Conservation (phyloP, 1,284 basidiomycete species). For the Pseudozyma thailandica region DNA sequence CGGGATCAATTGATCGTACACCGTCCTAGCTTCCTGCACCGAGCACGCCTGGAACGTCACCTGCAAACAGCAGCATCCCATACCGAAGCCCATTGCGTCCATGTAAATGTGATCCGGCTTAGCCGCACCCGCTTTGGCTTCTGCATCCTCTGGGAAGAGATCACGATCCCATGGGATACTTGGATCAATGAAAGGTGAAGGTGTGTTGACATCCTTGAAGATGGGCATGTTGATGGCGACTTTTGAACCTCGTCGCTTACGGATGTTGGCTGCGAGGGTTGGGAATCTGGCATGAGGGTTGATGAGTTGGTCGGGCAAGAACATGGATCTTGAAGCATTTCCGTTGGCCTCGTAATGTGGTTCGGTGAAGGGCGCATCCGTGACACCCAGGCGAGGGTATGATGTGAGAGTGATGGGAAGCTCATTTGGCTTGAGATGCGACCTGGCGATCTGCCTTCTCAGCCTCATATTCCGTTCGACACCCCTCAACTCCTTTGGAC, state of each 20-base stretch:
- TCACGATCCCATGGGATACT: slow-evolving; percentile 85
- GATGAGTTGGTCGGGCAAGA: slow-evolving; percentile 93
- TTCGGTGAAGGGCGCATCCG: slow-evolving; percentile 83
- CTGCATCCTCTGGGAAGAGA: slow-evolving; percentile 83
- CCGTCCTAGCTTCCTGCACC: slow-evolving; percentile 85
- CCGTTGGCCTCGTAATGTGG: slow-evolving; percentile 83
- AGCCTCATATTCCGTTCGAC: slow-evolving; percentile 92
- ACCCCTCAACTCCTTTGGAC: slow-evolving; percentile 81
- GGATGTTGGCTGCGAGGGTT: slow-evolving; percentile 96
- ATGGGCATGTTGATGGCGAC: slow-evolving; percentile 96
- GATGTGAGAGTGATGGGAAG: slow-evolving; percentile 91
- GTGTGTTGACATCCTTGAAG: slow-evolving; percentile 87
- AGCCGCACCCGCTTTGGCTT: slow-evolving; percentile 86
- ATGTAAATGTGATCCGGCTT: slow-evolving; percentile 92
- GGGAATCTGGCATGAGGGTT: slow-evolving; percentile 98
- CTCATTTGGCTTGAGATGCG: slow-evolving; percentile 85
- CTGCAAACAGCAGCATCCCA: slow-evolving; percentile 98
- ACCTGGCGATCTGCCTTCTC: slow-evolving; percentile 84
- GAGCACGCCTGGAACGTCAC: slow-evolving; percentile 97
- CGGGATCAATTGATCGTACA: slow-evolving; percentile 95
- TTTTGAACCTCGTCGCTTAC: slow-evolving; percentile 87
- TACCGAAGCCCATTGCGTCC: slow-evolving; percentile 99
- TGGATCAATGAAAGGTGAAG: slow-evolving; percentile 87
- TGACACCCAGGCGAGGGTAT: slow-evolving; percentile 91
- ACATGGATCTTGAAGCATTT: slow-evolving; percentile 86